Percentiles rank a stretch among this genome's conserved stretches.
Evolutionary conservation across 768 basidiomycete species (phyloP).

Genomic region (Hygrocybe coccinea): DNA sequence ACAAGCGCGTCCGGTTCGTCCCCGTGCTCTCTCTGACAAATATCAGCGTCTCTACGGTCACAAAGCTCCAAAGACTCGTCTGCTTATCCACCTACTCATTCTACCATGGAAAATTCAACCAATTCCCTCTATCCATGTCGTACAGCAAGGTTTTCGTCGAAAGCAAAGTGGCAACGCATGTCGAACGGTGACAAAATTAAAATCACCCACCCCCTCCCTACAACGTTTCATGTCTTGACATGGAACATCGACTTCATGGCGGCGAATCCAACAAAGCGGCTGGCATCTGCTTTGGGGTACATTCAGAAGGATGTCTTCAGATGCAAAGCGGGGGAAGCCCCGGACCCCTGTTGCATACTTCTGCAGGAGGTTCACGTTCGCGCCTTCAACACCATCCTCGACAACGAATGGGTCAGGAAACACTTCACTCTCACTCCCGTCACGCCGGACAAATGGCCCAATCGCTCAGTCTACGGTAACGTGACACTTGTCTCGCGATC

Average conservation of each 20-base stretch:
- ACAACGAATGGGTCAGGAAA: constrained; percentile 56
- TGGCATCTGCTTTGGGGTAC: constrained; percentile 47
- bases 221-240: constrained; percentile 52
- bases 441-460: constrained; percentile 51
- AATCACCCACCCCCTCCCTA: constrained; percentile 34
- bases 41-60: neutral
- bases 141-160: constrained; percentile 40
- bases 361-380: constrained; percentile 59
- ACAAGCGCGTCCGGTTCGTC: too few relatives aligned
- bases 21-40: too few relatives aligned
- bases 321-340: constrained; percentile 42
- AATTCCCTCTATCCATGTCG: constrained; percentile 28
- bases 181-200: constrained; percentile 29
- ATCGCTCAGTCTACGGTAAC: constrained; percentile 50
- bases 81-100: neutral
- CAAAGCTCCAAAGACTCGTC: neutral
- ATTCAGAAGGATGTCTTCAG: constrained; percentile 50
- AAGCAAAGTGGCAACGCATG: constrained; percentile 44
- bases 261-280: constrained; percentile 37
- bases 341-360: constrained; percentile 58
- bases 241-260: constrained; percentile 66
- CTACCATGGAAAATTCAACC: constrained; percentile 18
- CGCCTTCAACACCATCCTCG: constrained; percentile 46
- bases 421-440: constrained; percentile 58
- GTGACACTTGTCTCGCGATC: constrained; percentile 63